Base-by-base conservation (phyloP, 441 rosid species). In the Croton setiger region DNA sequence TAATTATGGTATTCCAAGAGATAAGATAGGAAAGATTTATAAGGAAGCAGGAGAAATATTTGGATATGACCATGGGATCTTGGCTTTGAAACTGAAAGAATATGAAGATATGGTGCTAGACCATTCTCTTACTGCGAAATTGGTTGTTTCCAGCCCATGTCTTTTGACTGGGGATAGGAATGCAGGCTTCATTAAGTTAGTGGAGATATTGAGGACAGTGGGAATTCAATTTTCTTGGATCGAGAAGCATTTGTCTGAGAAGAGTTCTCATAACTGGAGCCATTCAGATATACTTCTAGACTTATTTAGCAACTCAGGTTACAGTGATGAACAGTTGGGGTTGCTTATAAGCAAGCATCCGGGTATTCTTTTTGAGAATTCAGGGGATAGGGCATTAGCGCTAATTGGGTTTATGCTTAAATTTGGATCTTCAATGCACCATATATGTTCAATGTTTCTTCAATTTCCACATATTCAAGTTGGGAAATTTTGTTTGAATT, bases 11-110 rank as follows among this genome's bases (percentile, higher is more conserved):
- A 66, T 89, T 52, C 82, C 72, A 1, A 68, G 82, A n/a, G 72
- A 76, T 76, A 81, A 78, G 80, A 79, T 89, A 27, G 91, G 96
- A 71, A 84, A 78, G 81, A 78, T 91, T 54, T 89, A 75, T 49
- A 82, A 69, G 74, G 82, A 83, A 75, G 92, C 89, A 51, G 56
- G 72, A 18, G 84, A 84, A 53, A 80, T 88, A 79, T 91, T 90
- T n/a, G 58, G 37, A 35, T 82, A 76, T 69, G 85, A 72, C 44
- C 67, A 33, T 15, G 89, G 96, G 7, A 82, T 85, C 64, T 81
- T 90, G 80, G 72, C 71, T 18, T 80, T 79, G 4, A 93, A 89
- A 87, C 81, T 90, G 74, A 65, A 58, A 68, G 84, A 84, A 41
- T 90, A 79, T 48, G 88, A 82, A 78, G 75, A 79, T 72, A 49